Evolutionary conservation across 495 filamentous ascomycete genomes (phyloP).

Genomic region (Apiosordaria backusii): DNA sequence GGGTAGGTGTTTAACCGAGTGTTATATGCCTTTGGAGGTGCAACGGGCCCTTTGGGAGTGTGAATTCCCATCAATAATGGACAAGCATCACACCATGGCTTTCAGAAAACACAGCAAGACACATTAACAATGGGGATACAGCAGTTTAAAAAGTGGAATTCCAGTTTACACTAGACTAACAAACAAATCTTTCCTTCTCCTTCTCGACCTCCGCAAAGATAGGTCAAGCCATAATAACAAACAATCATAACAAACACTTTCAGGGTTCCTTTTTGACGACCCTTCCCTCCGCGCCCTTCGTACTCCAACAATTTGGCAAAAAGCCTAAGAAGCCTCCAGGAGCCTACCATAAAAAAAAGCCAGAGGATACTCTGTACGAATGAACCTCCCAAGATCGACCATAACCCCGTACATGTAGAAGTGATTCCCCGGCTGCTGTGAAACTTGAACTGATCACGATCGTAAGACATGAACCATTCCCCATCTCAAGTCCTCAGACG

Average conservation of each 20-base stretch:
- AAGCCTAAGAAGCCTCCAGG: not conserved
- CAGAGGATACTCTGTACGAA: not conserved
- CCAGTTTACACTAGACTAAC: constrained; percentile 3
- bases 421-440: not conserved
- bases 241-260: not conserved
- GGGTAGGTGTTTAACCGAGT: too few relatives aligned
- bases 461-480: too few relatives aligned
- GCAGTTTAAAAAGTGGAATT: not conserved
- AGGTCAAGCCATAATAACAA: not conserved
- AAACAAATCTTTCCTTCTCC: not conserved
- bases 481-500: too few relatives aligned
- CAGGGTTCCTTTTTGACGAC: not conserved
- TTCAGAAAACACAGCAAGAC: not conserved
- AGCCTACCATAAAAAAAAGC: not conserved
- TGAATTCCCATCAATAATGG: too few relatives aligned
- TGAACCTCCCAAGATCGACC: not conserved
- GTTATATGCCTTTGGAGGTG: too few relatives aligned
- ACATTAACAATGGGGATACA: not conserved
- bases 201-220: not conserved
- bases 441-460: too few relatives aligned
- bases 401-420: not conserved
- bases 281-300: not conserved
- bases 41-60: too few relatives aligned
- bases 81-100: not conserved
- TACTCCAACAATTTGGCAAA: not conserved